Evolutionary conservation across 2,329 filamentous ascomycete species (phyloP).

Genomic region (Sordariomycetes sp.): DNA sequence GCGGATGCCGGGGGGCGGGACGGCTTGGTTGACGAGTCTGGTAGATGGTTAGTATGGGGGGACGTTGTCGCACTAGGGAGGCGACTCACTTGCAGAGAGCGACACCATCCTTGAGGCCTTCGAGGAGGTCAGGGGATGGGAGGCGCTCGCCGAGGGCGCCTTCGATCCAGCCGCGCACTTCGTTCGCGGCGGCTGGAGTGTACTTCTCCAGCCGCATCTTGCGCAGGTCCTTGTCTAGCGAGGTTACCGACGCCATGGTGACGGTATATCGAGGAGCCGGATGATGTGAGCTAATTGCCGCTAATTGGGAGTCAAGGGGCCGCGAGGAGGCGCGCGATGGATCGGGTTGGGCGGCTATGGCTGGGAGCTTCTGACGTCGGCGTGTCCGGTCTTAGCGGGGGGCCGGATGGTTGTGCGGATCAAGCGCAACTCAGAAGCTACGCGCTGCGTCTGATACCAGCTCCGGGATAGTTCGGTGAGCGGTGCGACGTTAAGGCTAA

Average conservation of each 20-base stretch:
- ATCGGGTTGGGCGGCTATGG: background rate
- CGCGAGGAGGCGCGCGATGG: background rate
- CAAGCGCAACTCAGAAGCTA: no score
- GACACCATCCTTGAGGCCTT: slow-evolving; percentile 79
- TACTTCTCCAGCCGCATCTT: slow-evolving; percentile 86
- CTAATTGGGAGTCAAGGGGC: background rate
- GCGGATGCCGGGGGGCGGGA: slow-evolving; percentile 66
- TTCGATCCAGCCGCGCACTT: slow-evolving; percentile 79
- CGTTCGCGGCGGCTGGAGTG: slow-evolving; percentile 78
- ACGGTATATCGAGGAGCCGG: background rate
- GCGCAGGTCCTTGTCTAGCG: slow-evolving; percentile 90
- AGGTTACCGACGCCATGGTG: slow-evolving; percentile 82
- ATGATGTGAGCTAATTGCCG: background rate
- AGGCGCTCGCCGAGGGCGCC: slow-evolving; percentile 62
- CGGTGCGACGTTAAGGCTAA: background rate
- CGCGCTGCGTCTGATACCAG: no score
- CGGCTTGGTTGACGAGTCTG: slow-evolving; percentile 70
- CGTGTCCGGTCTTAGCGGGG: background rate
- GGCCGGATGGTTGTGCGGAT: background rate
- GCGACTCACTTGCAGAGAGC: slow-evolving; percentile 75
- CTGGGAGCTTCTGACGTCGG: background rate
- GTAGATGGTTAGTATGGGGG: slow-evolving; percentile 9
- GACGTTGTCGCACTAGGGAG: background rate
- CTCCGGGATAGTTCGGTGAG: background rate
- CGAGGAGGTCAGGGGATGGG: slow-evolving; percentile 63